Conservation (phyloP, 495 filamentous ascomycete species). For the Lasiosphaeria hispida region DNA sequence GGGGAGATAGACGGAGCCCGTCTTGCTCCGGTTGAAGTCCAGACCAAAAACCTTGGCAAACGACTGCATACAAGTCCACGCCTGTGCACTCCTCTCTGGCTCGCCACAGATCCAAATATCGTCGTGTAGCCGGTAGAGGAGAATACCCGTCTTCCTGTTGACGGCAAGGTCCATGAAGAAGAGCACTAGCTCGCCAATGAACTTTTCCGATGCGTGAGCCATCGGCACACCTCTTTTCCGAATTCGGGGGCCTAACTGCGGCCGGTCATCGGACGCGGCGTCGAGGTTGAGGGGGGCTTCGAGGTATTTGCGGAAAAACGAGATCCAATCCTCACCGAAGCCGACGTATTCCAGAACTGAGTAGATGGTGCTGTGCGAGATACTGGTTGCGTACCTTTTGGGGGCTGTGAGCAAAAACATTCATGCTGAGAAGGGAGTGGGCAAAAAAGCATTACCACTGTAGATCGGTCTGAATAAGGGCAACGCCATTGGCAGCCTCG, state of each 20-base stretch:
- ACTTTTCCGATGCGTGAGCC: conserved; percentile 58
- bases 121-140: conserved; percentile 65
- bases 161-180: conserved; percentile 68
- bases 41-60: conserved; percentile 58
- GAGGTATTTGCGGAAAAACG: conserved; percentile 62
- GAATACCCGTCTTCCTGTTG: conserved; percentile 55
- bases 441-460: conserved; percentile 46
- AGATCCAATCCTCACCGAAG: conserved; percentile 55
- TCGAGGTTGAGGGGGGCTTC: conserved; percentile 59
- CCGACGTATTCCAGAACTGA: conserved; percentile 60
- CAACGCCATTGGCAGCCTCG: conserved; percentile 49
- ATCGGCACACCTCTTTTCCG: conserved; percentile 61
- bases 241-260: conserved; percentile 31
- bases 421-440: not conserved
- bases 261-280: conserved; percentile 46
- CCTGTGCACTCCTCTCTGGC: conserved; percentile 50
- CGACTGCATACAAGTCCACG: conserved; percentile 57
- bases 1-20: conserved; percentile 53
- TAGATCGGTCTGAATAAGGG: conserved; percentile 62
- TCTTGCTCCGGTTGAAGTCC: conserved; percentile 60
- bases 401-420: not conserved
- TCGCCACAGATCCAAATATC: conserved; percentile 71
- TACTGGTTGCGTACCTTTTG: conserved; percentile 45
- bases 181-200: conserved; percentile 61
- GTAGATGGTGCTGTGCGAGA: conserved; percentile 60